Conservation (phyloP, 768 basidiomycete genomes). For the Mycena kentingensis region DNA sequence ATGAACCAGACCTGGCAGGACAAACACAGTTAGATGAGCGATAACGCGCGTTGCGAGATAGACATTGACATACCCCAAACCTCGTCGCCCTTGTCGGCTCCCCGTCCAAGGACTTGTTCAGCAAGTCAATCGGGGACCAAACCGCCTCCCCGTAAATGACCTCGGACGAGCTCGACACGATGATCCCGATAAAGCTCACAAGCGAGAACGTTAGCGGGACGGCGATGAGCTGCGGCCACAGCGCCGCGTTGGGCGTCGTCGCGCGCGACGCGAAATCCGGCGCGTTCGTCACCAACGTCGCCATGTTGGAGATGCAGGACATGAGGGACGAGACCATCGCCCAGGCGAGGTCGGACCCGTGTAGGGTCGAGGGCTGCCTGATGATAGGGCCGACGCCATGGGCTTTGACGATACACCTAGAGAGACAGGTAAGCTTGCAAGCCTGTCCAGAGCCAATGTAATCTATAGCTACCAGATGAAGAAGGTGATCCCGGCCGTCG, state of each 20-base stretch:
- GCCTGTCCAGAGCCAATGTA: too few species aligned
- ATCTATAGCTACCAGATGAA: too few species aligned
- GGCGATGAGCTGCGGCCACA: conserved; percentile 68
- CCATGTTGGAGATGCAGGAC: conserved; percentile 81
- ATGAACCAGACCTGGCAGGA: conserved; percentile 70
- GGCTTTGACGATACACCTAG: conserved; percentile 65
- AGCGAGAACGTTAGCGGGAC: conserved; percentile 74
- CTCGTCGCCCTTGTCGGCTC: conserved; percentile 63
- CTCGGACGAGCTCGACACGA: conserved; percentile 76
- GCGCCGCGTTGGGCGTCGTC: conserved; percentile 55
- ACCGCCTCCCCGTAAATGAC: conserved; percentile 76
- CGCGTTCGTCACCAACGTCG: conserved; percentile 74
- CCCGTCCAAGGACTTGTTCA: conserved; percentile 68
- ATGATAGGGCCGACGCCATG: conserved; percentile 78
- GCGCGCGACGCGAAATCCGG: conserved; percentile 76
- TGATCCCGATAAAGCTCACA: conserved; percentile 78
- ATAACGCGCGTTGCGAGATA: not conserved
- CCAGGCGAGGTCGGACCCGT: conserved; percentile 74
- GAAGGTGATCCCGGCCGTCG: conserved; percentile 68
- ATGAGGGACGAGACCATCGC: conserved; percentile 71
- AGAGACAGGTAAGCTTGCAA: too few species aligned
- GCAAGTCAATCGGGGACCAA: conserved; percentile 77
- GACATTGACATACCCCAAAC: conserved; percentile 51
- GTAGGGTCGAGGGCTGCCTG: conserved; percentile 59
- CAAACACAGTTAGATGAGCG: not conserved